phyloP scores from a whole-genome alignment of 495 filamentous ascomycete species.

The Stereocaulon alpinum region DNA sequence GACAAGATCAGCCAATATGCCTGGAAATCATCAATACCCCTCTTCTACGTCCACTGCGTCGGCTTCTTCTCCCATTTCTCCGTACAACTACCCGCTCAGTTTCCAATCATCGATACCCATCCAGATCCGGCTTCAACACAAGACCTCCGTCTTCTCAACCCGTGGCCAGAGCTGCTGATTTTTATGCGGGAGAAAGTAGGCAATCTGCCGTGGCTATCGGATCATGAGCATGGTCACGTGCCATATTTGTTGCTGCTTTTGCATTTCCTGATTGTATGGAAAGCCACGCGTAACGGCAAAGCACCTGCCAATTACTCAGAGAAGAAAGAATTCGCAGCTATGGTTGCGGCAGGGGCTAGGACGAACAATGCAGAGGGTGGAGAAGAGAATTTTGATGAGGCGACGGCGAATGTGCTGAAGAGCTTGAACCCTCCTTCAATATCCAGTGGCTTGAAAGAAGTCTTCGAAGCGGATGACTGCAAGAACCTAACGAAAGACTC shows the following conservation, averaged over 20 bases:
- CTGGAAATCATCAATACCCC: slow-evolving; percentile 52
- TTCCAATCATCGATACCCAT: slow-evolving; percentile 95
- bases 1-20: slow-evolving; percentile 47
- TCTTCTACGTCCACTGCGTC: slow-evolving; percentile 74
- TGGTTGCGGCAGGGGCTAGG: slow-evolving; percentile 56
- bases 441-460: slow-evolving; percentile 57
- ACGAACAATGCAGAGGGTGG: slow-evolving; percentile 72
- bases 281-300: slow-evolving; percentile 54
- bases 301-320: slow-evolving; percentile 69
- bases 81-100: slow-evolving; percentile 60
- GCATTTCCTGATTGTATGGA: slow-evolving; percentile 82
- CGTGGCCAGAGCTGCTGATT: slow-evolving; percentile 73
- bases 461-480: slow-evolving; percentile 62
- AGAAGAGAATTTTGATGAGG: slow-evolving; percentile 97
- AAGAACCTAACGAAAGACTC: slow-evolving; percentile 33
- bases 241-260: slow-evolving; percentile 80
- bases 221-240: slow-evolving; percentile 85
- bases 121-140: slow-evolving; percentile 77
- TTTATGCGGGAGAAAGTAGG: slow-evolving; percentile 52
- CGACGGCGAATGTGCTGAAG: slow-evolving; percentile 76
- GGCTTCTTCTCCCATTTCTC: slow-evolving; percentile 85
- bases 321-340: slow-evolving; percentile 68
- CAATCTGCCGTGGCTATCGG: slow-evolving; percentile 57
- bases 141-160: slow-evolving; percentile 74
- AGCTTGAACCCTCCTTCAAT: slow-evolving; percentile 58